Conservation (phyloP, 2,329 filamentous ascomycete genomes). For the Pseudogymnoascus destructans region DNA sequence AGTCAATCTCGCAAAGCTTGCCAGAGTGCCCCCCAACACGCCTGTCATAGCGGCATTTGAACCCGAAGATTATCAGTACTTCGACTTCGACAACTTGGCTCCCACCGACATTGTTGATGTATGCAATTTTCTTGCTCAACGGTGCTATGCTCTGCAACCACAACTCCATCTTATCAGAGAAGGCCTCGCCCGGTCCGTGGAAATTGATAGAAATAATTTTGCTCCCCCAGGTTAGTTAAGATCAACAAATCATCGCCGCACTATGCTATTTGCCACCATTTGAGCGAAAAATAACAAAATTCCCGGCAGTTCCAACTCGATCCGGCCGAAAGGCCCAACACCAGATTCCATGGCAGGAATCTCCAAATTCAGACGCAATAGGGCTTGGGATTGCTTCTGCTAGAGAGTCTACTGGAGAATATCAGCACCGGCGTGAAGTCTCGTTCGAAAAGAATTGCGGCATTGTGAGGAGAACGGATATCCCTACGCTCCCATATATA, state of each 20-base stretch:
- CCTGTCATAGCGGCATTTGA: background rate
- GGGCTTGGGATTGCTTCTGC: background rate
- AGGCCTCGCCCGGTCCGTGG: background rate
- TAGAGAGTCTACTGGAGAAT: background rate
- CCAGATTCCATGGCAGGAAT: background rate
- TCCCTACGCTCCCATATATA: background rate
- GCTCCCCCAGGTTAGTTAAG: background rate
- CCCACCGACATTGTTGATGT: background rate
- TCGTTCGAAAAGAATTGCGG: background rate
- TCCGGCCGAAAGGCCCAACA: background rate
- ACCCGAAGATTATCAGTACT: conserved; percentile 2
- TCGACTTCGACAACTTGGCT: background rate
- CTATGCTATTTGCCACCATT: background rate
- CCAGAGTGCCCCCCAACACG: background rate
- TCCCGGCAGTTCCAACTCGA: background rate
- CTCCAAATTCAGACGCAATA: background rate
- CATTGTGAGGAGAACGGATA: background rate
- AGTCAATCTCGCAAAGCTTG: conserved; percentile 2
- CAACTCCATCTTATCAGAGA: background rate
- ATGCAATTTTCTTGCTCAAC: background rate
- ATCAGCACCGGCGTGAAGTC: background rate
- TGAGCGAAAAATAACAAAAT: background rate
- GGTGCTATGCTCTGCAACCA: background rate
- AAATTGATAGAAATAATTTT: background rate
- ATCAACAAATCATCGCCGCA: background rate